phyloP scores from a whole-genome alignment of 2,329 filamentous ascomycete genomes.

The Aspergillus pseudonomiae region DNA sequence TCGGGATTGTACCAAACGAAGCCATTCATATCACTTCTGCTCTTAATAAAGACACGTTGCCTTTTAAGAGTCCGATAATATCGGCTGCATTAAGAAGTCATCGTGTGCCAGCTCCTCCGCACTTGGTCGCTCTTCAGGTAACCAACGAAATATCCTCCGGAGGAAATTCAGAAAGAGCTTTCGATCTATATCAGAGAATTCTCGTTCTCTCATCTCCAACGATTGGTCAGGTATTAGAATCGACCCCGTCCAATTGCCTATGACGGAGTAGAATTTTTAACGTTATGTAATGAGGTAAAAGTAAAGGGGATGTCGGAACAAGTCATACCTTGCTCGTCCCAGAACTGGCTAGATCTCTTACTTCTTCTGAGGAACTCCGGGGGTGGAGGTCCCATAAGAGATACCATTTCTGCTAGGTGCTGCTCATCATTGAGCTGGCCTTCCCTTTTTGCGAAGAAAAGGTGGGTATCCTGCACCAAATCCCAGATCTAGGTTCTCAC shows the following conservation, averaged over 20 bases:
- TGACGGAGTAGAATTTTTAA: neutral
- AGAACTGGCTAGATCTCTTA: slow-evolving; percentile 16
- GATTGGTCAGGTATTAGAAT: slow-evolving; percentile 29
- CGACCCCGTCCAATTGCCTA: slow-evolving; percentile 33
- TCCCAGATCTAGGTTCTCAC: slow-evolving; percentile 20
- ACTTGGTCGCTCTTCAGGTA: slow-evolving; percentile 32
- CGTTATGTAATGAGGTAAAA: neutral
- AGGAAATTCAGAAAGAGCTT: slow-evolving; percentile 32
- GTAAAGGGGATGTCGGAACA: neutral
- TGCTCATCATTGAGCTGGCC: slow-evolving; percentile 19
- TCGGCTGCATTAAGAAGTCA: slow-evolving; percentile 31
- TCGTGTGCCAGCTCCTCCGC: slow-evolving; percentile 31
- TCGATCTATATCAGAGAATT: slow-evolving; percentile 30
- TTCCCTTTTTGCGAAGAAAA: slow-evolving; percentile 22
- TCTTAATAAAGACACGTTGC: too few species aligned
- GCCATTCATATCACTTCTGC: too few species aligned
- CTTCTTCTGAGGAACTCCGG: slow-evolving; percentile 19
- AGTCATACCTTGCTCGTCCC: slow-evolving; percentile 20
- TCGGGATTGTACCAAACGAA: too few species aligned
- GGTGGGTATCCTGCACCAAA: slow-evolving; percentile 15
- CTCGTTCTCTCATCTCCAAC: slow-evolving; percentile 27
- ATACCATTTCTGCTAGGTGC: slow-evolving; percentile 28
- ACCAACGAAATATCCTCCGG: slow-evolving; percentile 37
- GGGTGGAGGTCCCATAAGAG: slow-evolving; percentile 25
- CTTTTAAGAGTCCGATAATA: slow-evolving; percentile 12